Base-by-base conservation (phyloP, 768 basidiomycete genomes). In the Mycena crocata region DNA sequence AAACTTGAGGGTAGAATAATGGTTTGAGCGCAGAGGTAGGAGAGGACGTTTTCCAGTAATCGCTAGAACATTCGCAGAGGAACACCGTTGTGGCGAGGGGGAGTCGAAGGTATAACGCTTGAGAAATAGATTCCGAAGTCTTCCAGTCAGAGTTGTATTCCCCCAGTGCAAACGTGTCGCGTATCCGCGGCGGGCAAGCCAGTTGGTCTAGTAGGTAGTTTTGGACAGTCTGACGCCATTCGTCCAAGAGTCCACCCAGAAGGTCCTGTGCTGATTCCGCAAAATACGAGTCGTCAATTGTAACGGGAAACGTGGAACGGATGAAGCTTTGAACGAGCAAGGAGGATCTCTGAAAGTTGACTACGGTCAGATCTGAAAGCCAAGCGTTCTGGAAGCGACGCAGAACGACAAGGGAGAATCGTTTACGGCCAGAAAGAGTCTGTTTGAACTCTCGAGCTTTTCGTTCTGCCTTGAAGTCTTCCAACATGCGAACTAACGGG, bases 81-180 rank as follows among this genome's bases (percentile, higher is more conserved):
- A 57, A 57, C n/a, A 46, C 44, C 44, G 44, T 45, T 26, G n/a
- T 57, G 31, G 57, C 57, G 10, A 57, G 57, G 31, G 57, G 24
- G n/a, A 57, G 57, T 46, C 32, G 57, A 32, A 15, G 55, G 9
- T 31, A 26, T 35, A 32, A 31, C 37, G 42, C 21, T 28, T 57
- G 19, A 9, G 10, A 15, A 44, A 30, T 24, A 23, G 55, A 12
- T 19, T 44, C 30, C 13, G 55, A 57, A 24, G 28, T 40, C 13
- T 26, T 40, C 15, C 26, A 55, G 23, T 9, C 14, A 40, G n/a
- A n/a, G n/a, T n/a, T n/a, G n/a, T 30, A 15, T 30, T 42, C 51
- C 35, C 6, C 14, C 17, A 23, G 28, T 23, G 15, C 10, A 39
- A 40, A 55, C 8, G 24, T 14, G 15, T 28, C 7, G 30, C 37